phyloP scores from a whole-genome alignment of 345 rosid species.

The Populus alba region DNA sequence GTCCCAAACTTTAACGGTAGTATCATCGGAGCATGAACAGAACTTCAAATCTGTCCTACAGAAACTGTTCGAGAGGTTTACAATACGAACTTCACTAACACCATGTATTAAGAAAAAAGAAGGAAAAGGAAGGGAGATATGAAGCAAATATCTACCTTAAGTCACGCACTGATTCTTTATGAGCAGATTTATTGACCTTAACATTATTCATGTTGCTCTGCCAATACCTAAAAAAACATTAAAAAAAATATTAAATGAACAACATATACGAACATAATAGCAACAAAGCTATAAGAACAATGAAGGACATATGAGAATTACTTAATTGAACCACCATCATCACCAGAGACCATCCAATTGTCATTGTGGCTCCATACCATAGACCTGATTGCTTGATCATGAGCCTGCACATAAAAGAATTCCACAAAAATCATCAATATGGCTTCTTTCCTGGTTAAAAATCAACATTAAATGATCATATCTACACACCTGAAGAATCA shows the following conservation, averaged over 20 bases:
- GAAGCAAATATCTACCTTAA: conserved; percentile 52
- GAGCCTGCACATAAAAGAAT: conserved; percentile 55
- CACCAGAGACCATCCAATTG: conserved; percentile 98
- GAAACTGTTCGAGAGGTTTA: conserved; percentile 57
- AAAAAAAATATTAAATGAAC: neutral
- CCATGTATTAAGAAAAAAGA: neutral
- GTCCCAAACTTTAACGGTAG: conserved; percentile 97
- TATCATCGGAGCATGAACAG: conserved; percentile 97
- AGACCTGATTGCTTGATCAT: conserved; percentile 97
- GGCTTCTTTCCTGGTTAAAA: neutral
- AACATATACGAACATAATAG: neutral
- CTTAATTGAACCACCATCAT: conserved; percentile 96
- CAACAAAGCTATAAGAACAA: neutral
- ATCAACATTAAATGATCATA: neutral
- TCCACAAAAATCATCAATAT: conserved; percentile 5
- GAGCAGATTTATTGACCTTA: conserved; percentile 91
- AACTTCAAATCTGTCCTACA: conserved; percentile 97
- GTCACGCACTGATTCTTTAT: conserved; percentile 91
- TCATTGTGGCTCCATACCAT: conserved; percentile 99
- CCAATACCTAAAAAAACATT: conserved; percentile 69
- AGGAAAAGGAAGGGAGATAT: neutral
- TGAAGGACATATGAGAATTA: conserved; percentile 24
- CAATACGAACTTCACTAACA: conserved; percentile 13
- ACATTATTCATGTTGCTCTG: conserved; percentile 98
- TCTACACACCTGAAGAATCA: conserved; percentile 82